These are phyloP conservation scores for Colletotrichum gloeosporioides DNA, from an alignment of 2,329 filamentous ascomycete genomes.

Conservation along the genomic window DNA sequence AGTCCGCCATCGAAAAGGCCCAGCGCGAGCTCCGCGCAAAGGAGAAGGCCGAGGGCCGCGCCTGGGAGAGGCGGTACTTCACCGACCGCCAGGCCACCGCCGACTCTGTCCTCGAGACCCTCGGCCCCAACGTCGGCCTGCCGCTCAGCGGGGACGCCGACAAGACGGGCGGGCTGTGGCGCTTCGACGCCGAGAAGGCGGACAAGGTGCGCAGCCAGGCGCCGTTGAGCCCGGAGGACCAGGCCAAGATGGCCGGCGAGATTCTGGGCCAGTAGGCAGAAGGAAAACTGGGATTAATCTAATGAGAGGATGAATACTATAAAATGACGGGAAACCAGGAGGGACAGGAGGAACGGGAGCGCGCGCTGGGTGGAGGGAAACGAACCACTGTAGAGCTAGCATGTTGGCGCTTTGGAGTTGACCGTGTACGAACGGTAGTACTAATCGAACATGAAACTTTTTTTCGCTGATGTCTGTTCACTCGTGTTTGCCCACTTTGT, in stretches of 20 bases:
- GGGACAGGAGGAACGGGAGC: background rate
- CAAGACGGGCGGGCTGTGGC: constrained; percentile 67
- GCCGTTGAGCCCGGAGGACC: constrained; percentile 52
- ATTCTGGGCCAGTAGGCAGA: constrained; percentile 36
- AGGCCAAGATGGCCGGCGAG: constrained; percentile 51
- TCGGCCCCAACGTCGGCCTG: constrained; percentile 54
- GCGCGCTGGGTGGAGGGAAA: background rate
- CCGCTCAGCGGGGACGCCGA: constrained; percentile 58
- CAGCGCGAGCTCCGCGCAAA: constrained; percentile 77
- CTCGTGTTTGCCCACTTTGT: too few species aligned
- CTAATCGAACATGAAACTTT: background rate
- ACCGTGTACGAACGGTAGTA: background rate
- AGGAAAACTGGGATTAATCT: background rate
- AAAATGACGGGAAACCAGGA: background rate
- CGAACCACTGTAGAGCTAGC: background rate
- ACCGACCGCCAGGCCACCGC: constrained; percentile 48
- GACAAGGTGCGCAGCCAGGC: constrained; percentile 69
- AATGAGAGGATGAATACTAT: background rate
- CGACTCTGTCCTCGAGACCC: constrained; percentile 49
- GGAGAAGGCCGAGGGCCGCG: constrained; percentile 75
- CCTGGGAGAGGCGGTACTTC: constrained; percentile 90
- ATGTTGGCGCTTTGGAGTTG: constrained; percentile 12
- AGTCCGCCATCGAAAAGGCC: constrained; percentile 87
- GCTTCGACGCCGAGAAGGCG: constrained; percentile 58
- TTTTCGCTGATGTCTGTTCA: background rate